Percentiles rank a stretch among this genome's conserved stretches.
Conservation (phyloP, 768 basidiomycete genomes). For the Trichaptum fuscoviolaceum region DNA sequence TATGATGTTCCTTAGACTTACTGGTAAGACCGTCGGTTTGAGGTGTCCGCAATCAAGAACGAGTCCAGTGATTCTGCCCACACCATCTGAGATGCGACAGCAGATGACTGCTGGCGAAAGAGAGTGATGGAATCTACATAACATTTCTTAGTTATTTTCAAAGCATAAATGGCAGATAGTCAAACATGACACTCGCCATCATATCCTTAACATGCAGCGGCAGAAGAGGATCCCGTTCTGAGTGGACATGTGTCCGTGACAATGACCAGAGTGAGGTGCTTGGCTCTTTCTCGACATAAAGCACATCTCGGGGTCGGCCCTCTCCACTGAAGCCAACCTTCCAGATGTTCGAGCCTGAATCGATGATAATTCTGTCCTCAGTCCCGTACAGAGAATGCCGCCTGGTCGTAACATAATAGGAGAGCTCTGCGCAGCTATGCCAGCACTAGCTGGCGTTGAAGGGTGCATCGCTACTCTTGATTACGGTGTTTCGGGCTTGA, state of each 20-base stretch:
- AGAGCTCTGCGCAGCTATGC: conserved; percentile 50
- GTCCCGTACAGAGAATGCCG: conserved; percentile 95
- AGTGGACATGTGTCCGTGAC: conserved; percentile 43
- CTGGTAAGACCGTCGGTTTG: conserved; percentile 85
- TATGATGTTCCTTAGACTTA: conserved; percentile 31
- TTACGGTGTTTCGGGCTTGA: neutral
- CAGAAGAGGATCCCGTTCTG: conserved; percentile 65
- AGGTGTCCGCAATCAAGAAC: conserved; percentile 92
- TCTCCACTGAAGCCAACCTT: conserved; percentile 98
- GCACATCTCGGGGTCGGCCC: conserved; percentile 84
- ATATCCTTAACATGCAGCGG: conserved; percentile 85
- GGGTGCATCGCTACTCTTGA: neutral
- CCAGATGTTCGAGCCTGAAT: conserved; percentile 94
- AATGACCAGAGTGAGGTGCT: conserved; percentile 55
- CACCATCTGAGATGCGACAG: conserved; percentile 79
- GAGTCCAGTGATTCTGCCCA: conserved; percentile 87
- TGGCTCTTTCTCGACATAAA: conserved; percentile 49
- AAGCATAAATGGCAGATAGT: conserved; percentile 52
- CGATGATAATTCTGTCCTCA: conserved; percentile 92
- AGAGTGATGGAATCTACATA: conserved; percentile 83
- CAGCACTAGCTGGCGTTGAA: neutral
- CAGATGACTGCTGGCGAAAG: conserved; percentile 85
- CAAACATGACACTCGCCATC: conserved; percentile 81
- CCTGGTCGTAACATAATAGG: conserved; percentile 79
- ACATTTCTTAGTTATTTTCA: neutral